These are phyloP conservation scores for Moniliophthora roreri DNA, from an alignment of 1,284 basidiomycete species.

Conservation along the genomic window DNA sequence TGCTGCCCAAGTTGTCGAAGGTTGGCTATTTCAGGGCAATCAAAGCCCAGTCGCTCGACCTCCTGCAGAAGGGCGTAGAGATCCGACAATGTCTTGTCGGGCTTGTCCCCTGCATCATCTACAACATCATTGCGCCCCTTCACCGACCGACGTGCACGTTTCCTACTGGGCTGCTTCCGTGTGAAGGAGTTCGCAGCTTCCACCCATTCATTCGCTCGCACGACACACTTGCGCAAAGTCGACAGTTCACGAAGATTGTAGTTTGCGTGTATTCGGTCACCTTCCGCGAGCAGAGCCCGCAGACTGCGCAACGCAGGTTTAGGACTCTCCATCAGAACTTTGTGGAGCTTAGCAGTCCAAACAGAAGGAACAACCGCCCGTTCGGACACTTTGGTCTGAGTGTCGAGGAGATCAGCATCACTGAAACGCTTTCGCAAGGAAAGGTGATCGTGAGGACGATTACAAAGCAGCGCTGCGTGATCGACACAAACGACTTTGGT, in stretches of 20 bases:
- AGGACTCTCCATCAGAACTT: constrained; percentile 64
- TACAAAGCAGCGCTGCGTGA: constrained; percentile 80
- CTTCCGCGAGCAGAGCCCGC: constrained; percentile 79
- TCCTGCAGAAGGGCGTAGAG: constrained; percentile 68
- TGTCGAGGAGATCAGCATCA: constrained; percentile 77
- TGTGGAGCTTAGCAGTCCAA: constrained; percentile 76
- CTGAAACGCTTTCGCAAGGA: constrained; percentile 80
- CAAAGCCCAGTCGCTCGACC: constrained; percentile 77
- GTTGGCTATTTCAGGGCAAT: constrained; percentile 67
- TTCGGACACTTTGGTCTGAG: constrained; percentile 62
- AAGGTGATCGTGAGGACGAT: constrained; percentile 55
- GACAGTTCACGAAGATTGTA: constrained; percentile 72
- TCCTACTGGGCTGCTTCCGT: constrained; percentile 65
- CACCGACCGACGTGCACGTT: constrained; percentile 59
- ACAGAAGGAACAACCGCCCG: constrained; percentile 73
- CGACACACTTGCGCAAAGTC: constrained; percentile 77
- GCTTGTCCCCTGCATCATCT: constrained; percentile 64
- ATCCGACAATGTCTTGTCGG: constrained; percentile 67
- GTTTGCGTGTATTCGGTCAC: constrained; percentile 84
- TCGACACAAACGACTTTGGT: constrained; percentile 83
- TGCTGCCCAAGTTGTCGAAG: constrained; percentile 60
- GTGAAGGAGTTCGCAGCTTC: constrained; percentile 73
- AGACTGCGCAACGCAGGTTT: constrained; percentile 77
- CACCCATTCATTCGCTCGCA: constrained; percentile 82
- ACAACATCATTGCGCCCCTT: constrained; percentile 51